phyloP scores from a whole-genome alignment of 192 early-diverging fungal species.

The Rhizophagus sp. region DNA sequence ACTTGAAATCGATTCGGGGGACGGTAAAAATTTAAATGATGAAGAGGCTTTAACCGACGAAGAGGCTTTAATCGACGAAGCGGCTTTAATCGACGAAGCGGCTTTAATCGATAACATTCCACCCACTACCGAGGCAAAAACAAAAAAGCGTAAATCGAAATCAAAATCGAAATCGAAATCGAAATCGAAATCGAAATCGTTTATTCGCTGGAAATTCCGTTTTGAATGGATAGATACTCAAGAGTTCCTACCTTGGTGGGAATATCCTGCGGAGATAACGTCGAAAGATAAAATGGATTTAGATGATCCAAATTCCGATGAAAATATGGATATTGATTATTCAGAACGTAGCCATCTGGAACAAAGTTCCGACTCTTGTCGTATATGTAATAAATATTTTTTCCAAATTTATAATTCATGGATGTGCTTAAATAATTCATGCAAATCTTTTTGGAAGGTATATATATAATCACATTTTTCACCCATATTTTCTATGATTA shows the following conservation, averaged over 20 bases:
- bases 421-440: not conserved
- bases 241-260: conserved; percentile 8
- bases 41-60: not conserved
- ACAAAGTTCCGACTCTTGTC: not conserved
- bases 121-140: not conserved
- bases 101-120: not conserved
- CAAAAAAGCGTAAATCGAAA: not conserved
- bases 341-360: no score
- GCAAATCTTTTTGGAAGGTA: conserved; percentile 3
- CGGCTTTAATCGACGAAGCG: not conserved
- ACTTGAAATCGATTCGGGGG: not conserved
- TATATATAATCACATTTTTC: not conserved
- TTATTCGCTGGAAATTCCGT: conserved; percentile 15
- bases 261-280: not conserved
- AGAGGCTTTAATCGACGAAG: not conserved
- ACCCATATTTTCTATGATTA: no score
- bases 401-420: not conserved
- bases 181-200: not conserved
- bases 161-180: not conserved
- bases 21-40: not conserved
- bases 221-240: conserved; percentile 5
- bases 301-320: not conserved
- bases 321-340: no score
- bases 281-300: not conserved
- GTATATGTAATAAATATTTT: not conserved